A percentile compares a stretch with the other conserved stretches of the same genome.
Conservation (phyloP, 176 grass and related monocot species). For the Pontederia paniculata region DNA sequence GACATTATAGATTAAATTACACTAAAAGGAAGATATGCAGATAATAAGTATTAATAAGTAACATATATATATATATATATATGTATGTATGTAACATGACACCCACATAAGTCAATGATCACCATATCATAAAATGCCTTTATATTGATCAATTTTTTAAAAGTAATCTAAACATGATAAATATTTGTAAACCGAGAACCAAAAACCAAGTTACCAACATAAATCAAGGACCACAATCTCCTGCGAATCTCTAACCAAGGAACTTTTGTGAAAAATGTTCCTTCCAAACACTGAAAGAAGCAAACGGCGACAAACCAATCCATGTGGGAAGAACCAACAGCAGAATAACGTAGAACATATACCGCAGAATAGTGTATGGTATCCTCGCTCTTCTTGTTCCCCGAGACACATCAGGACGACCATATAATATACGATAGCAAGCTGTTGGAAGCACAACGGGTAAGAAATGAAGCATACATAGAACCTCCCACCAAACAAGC, state of each 20-base stretch:
- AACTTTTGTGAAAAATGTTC: conserved; percentile 37
- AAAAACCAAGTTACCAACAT: too few relatives aligned
- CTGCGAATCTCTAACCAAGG: not conserved
- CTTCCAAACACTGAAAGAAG: conserved; percentile 45
- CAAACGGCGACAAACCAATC: conserved; percentile 77
- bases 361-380: conserved; percentile 51
- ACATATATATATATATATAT: too few relatives aligned
- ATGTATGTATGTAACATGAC: too few relatives aligned
- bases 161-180: too few relatives aligned
- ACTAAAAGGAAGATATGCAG: too few relatives aligned
- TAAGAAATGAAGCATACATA: conserved; percentile 65
- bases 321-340: conserved; percentile 50
- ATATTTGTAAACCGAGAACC: too few relatives aligned
- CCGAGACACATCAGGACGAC: conserved; percentile 29
- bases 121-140: too few relatives aligned
- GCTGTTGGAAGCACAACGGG: conserved; percentile 58
- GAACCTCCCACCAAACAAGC: conserved; percentile 66
- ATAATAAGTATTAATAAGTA: too few relatives aligned
- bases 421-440: conserved; percentile 48
- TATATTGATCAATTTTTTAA: too few relatives aligned
- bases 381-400: conserved; percentile 22
- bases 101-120: too few relatives aligned
- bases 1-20: too few relatives aligned
- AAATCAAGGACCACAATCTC: not conserved
- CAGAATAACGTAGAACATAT: conserved; percentile 46